Conservation (phyloP, 2,329 filamentous ascomycete genomes). For the Cordyceps fumosorosea region DNA sequence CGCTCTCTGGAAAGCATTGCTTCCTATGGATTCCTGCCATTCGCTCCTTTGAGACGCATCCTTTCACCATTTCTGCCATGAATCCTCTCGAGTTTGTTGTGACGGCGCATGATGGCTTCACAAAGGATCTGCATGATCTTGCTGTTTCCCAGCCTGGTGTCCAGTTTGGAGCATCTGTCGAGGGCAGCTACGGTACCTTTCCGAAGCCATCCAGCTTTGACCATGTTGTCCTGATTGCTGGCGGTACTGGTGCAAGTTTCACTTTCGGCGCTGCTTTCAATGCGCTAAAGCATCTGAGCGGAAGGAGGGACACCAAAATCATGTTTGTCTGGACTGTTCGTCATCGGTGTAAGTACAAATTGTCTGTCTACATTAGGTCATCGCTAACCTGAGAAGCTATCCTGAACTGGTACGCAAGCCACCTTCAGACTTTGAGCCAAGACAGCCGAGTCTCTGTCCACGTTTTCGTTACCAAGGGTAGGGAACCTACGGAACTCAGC, state of each 20-base stretch:
- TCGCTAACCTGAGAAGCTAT: constrained; percentile 22
- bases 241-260: constrained; percentile 56
- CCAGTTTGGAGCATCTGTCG: constrained; percentile 43
- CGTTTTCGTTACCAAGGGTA: constrained; percentile 29
- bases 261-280: constrained; percentile 34
- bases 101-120: constrained; percentile 53
- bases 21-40: constrained; percentile 58
- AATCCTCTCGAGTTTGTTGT: constrained; percentile 53
- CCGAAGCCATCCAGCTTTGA: constrained; percentile 47
- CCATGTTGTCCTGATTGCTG: constrained; percentile 52
- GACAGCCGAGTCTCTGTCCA: constrained; percentile 25
- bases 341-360: constrained; percentile 25
- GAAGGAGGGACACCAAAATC: constrained; percentile 21
- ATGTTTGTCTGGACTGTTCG: constrained; percentile 36
- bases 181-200: constrained; percentile 53
- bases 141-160: constrained; percentile 43
- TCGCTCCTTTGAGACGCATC: constrained; percentile 52
- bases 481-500: neutral
- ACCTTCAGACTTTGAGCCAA: constrained; percentile 26
- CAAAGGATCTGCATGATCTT: constrained; percentile 45
- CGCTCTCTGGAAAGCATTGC: constrained; percentile 52
- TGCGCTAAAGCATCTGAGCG: constrained; percentile 25
- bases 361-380: neutral
- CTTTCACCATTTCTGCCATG: constrained; percentile 53
- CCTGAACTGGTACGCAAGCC: constrained; percentile 31